Base-by-base conservation (phyloP, 2,329 filamentous ascomycete species). In the Talaromyces atroroseus region DNA sequence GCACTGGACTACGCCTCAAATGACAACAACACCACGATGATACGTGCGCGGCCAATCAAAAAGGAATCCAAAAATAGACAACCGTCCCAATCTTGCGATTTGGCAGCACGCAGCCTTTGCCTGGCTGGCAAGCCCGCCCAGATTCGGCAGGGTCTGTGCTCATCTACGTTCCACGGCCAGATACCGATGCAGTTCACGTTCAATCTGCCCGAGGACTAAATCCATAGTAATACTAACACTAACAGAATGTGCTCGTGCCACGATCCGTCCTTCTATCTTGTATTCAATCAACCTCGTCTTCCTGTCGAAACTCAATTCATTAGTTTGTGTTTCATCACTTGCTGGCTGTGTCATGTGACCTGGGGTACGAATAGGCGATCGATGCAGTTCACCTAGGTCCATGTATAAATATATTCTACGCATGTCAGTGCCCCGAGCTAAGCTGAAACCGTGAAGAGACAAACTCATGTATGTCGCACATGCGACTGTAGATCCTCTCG, bases 41-140 rank as follows among this genome's bases (percentile, higher is more conserved):
- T 29, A 29, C 26, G 26, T 29, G 8, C 4, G 4, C 26, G 8
- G 26, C 26, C 26, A 8, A 29, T 5, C 29, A 34, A 10, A 34
- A 8, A 26, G 8, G 24, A 26, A 26, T 4, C 29, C 11, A 34
- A 12, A 34, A 45, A 18, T 20, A 24, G 21, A 44, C 16, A 14
- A 51, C 12, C 16, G 20, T 21, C 20, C 29, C 34, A 53, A 53
- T 53, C 51, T 38, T 53, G 51, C 34, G 23, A 46, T 45, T 21
- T n/a, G 7, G 34, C 20, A 34, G 26, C 16, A 52, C 24, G 5
- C 6, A n/a, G n/a, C n/a, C n/a, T n/a, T 18, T 40, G 50, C 50
- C 45, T 40, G 45, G 50, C 38, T 52, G 50, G 49, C 49, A 52
- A 36, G 36, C n/a, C n/a, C n/a, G n/a, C 42, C 18, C 42, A 21